These are phyloP conservation scores for Arthromyces matolae DNA, from an alignment of 768 basidiomycete species.

Conservation along the genomic window DNA sequence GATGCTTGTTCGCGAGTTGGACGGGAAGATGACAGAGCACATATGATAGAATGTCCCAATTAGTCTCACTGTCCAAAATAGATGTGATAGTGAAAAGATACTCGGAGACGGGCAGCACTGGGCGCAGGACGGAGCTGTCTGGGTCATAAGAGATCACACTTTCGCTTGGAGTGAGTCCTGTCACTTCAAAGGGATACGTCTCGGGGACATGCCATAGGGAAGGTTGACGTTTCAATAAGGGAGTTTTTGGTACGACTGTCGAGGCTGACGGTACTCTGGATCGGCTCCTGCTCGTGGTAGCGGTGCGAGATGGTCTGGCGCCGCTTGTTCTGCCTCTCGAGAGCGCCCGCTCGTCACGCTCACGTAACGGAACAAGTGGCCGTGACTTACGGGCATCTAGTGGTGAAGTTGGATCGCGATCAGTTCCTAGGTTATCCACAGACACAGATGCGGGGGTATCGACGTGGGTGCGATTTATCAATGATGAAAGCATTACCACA, in stretches of 20 bases:
- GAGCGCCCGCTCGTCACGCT: constrained; percentile 46
- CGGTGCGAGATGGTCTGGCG: constrained; percentile 32
- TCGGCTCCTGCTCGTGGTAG: constrained; percentile 10
- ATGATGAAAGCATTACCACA: constrained; percentile 52
- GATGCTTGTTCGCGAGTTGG: constrained; percentile 92
- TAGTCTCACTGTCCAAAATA: constrained; percentile 70
- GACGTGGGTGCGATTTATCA: constrained; percentile 52
- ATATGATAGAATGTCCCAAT: constrained; percentile 94
- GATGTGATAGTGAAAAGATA: constrained; percentile 63
- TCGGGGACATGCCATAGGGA: constrained; percentile 73
- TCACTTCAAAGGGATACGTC: constrained; percentile 48
- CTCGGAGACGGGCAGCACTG: constrained; percentile 67
- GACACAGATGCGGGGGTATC: constrained; percentile 1
- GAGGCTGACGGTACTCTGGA: constrained; percentile 34
- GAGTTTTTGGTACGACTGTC: constrained; percentile 23
- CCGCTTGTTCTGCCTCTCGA: constrained; percentile 49
- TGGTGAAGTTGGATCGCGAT: constrained; percentile 16
- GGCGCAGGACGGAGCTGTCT: constrained; percentile 33
- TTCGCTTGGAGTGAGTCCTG: constrained; percentile 63
- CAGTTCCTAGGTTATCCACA: neutral
- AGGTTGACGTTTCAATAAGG: constrained; percentile 36
- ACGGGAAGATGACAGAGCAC: constrained; percentile 86
- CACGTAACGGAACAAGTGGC: constrained; percentile 40
- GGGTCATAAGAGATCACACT: constrained; percentile 65
- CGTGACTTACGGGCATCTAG: constrained; percentile 42